Evolutionary conservation across 73 alveolate genomes (phyloP), one percentile per base, ranked within the genome.

Genomic region (Stentor coeruleus): DNA sequence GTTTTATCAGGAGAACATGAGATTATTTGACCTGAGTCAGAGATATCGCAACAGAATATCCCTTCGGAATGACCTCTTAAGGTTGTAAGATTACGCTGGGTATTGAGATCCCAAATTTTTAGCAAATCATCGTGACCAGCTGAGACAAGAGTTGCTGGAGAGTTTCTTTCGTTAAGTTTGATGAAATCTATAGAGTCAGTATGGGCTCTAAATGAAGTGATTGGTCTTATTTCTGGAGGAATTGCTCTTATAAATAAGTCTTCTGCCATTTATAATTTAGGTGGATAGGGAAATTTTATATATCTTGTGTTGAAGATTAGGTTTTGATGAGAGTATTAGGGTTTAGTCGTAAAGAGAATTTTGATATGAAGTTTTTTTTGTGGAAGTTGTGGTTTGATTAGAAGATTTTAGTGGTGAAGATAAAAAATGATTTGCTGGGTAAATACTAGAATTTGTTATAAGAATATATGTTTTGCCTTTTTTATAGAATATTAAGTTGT

Each of bases 61-160:
- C 92, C 95, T 3, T 99, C 99, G 88, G 93, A 95, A 86, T 97
- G 99, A 1, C 99, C 99, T 93, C 94, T 96, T 3, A 97, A 95
- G 40, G 99, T 96, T 77, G 96, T 96, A 42, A 97, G 89, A 35
- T 90, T 84, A 89, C 91, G 94, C 0, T 99, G 99, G 90, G 89
- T 88, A 89, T 98, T 93, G 82, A 96, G 90, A 89, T 97, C 99
- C 99, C 99, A 97, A 26, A 97, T 93, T 90, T 96, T 97, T 14
- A 97, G 79, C 15, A 98, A 93, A 1, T 96, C 85, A 88, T 97
- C 99, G 84, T 93, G 94, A 58, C 97, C 86, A 26, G 98, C 95
- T 33, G 99, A 92, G 58, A 97, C 86, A 38, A 96, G 11, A 20
- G 11, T 20, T 20, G 36, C 40, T 20, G 73, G 28, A 28, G 79